A percentile compares a stretch with the other conserved stretches of the same genome.
phyloP scores from a whole-genome alignment of 73 alveolate species.

The Paramecium bursaria region DNA sequence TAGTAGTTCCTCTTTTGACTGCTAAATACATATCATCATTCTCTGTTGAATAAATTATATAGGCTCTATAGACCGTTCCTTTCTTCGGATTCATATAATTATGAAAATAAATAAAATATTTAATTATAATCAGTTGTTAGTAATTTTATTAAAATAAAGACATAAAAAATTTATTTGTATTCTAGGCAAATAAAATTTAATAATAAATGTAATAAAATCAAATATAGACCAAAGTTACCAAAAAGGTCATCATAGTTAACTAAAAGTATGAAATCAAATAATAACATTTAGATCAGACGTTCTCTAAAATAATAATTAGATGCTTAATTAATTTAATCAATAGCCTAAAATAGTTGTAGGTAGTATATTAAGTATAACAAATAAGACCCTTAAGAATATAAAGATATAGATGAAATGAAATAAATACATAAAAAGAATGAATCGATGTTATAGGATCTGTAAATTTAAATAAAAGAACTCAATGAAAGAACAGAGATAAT shows the following conservation, averaged over 20 bases:
- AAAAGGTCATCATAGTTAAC: slow-evolving; percentile 40
- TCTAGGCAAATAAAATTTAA: slow-evolving; percentile 59
- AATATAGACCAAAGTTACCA: background rate
- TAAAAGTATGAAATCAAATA: slow-evolving; percentile 4
- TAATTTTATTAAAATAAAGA: too few relatives aligned
- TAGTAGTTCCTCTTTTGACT: too few relatives aligned
- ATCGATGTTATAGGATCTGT: background rate
- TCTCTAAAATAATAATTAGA: slow-evolving; percentile 4
- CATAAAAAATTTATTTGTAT: too few relatives aligned
- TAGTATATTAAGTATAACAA: background rate
- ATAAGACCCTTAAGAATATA: slow-evolving; percentile 2
- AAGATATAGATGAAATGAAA: slow-evolving; percentile 30
- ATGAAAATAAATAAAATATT: too few relatives aligned
- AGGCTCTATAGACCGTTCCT: too few relatives aligned
- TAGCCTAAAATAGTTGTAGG: background rate
- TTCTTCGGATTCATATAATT: too few relatives aligned
- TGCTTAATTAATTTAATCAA: background rate
- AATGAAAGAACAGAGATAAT: background rate
- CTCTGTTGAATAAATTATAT: too few relatives aligned
- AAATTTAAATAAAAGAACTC: slow-evolving; percentile 21
- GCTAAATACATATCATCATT: too few relatives aligned
- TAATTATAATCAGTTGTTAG: too few relatives aligned
- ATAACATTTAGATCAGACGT: slow-evolving; percentile 11
- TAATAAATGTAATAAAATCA: slow-evolving; percentile 18
- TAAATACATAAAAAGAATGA: slow-evolving; percentile 11